These are phyloP conservation scores for Globisporangium cystogenes DNA, from an alignment of 352 stramenopile species.

Conservation along the genomic window DNA sequence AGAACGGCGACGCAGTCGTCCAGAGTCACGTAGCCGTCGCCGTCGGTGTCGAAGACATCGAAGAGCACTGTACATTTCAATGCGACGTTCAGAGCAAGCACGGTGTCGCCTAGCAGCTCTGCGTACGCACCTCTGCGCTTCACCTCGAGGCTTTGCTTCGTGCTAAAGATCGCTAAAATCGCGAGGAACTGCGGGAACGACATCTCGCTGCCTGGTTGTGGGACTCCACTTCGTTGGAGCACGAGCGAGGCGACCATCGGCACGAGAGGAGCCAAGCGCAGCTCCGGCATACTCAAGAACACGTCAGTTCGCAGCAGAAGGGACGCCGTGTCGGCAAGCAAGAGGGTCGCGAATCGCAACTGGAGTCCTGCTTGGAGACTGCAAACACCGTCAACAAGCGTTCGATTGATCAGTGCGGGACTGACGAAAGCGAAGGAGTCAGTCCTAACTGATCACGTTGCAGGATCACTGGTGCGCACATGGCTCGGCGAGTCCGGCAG, in stretches of 20 bases:
- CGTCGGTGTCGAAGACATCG: conserved; percentile 29
- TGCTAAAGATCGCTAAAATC: conserved; percentile 26
- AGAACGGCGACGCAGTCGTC: conserved; percentile 28
- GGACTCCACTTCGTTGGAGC: background rate
- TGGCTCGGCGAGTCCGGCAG: conserved; percentile 18
- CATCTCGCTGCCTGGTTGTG: background rate
- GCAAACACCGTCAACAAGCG: background rate
- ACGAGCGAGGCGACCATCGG: conserved; percentile 14
- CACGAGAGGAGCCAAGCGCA: conserved; percentile 19
- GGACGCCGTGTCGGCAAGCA: conserved; percentile 11
- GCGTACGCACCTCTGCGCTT: conserved; percentile 25
- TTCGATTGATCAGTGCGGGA: background rate
- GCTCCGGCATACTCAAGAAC: conserved; percentile 31
- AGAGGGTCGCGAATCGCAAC: conserved; percentile 28
- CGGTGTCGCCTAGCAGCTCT: background rate
- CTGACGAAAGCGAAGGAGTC: background rate
- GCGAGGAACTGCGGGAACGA: conserved; percentile 27
- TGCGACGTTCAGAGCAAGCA: too few species aligned
- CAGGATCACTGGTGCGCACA: conserved; percentile 18
- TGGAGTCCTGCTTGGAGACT: conserved; percentile 50
- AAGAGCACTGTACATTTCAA: conserved; percentile 25
- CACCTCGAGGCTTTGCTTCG: conserved; percentile 24
- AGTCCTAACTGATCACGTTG: too few species aligned
- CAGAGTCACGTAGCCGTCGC: conserved; percentile 20
- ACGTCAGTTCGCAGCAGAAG: conserved; percentile 6